Base-by-base conservation (phyloP, 441 rosid genomes). In the Arabidopsis lyrata region DNA sequence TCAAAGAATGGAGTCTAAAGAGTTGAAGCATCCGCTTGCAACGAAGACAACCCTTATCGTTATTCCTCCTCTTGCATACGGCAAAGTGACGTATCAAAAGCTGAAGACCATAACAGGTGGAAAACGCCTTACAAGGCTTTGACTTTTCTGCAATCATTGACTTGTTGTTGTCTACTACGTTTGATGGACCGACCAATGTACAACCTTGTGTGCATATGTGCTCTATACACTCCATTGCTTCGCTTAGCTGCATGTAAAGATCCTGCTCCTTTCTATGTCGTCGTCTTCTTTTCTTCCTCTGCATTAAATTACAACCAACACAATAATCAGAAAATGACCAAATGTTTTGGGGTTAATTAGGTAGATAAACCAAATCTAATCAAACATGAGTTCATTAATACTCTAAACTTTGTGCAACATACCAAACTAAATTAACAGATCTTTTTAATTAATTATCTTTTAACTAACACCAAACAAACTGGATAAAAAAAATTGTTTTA, bases 21-120 rank as follows among this genome's bases (percentile, higher is more conserved):
- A 93, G 94, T 81, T 93, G 97, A 93, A 94, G 84, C 96, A 93
- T 88, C 74, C 96, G 56, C 78, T 91, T 93, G 72, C 98, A 93
- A 32, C 95, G 83, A 2, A 82, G 65, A 81, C 98, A 93, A 34
- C 91, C 86, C 4, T 69, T 68, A 41, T 87, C 88, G 34, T 81
- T 81, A 22, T 70, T 83, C 68, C 96, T 89, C 67, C 54, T 86
- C 83, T 77, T 83, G 60, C 98, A 93, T 4, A 68, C 53, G 0
- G 90, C 93, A 38, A 93, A 91, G 62, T 93, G 98, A 71, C 80
- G 85, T 71, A 93, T 85, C 83, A 84, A 68, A 49, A 84, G 85
- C 80, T 93, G 98, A 24, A 93, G 73, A 8, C 98, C 98, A 9
- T 83, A 86, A 77, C 98, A 93, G 5, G 91, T 90, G 4, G 81